Base-by-base conservation (phyloP, 192 early-diverging fungal genomes). In the Podila minutissima region DNA sequence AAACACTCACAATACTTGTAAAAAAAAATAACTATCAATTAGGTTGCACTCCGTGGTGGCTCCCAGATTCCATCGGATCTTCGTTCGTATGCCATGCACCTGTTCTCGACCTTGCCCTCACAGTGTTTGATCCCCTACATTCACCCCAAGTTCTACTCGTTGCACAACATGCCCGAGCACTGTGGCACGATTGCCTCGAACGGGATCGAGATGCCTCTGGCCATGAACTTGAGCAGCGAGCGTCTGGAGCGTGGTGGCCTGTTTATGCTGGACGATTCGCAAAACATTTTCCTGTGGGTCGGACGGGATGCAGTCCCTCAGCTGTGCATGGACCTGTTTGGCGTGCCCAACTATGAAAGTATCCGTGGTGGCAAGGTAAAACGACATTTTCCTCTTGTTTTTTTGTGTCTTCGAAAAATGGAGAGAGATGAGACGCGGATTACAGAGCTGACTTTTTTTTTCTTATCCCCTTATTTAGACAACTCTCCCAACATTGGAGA, bases 251-350 rank as follows among this genome's bases (percentile, higher is more conserved):
- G 94, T 8, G 86, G 92, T 66, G 96, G 96, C 29, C 77, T 94
- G n/a, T 98, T 92, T 81, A 87, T 99, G 73, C 83, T 99, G 58
- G 93, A 96, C 35, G 91, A 93, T 64, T 91, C 95, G 11, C 79
- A 88, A 32, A 95, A 96, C 67, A 90, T 95, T 26, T 97, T 94
- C 82, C 74, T 99, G 58, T 98, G 95, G 95, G 85, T 99, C 38
- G 94, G 95, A 7, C 88, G 94, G 48, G 90, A 89, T n/a, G 92
- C 89, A 11, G 84, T 85, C 22, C 92, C 95, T n/a, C 89, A 94
- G 48, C 68, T 97, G 5, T 90, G 89, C 66, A 83, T 87, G 46
- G 86, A 89, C 61, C 87, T 99, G 13, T 92, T 99, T 69, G 93
- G 92, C 59, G 89, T 91, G 5, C 86, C 89, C 22, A 84, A 86